A percentile compares a stretch with the other conserved stretches of the same genome.
Evolutionary conservation across 768 basidiomycete species (phyloP).

Genomic region (Coprinopsis marcescibilis): DNA sequence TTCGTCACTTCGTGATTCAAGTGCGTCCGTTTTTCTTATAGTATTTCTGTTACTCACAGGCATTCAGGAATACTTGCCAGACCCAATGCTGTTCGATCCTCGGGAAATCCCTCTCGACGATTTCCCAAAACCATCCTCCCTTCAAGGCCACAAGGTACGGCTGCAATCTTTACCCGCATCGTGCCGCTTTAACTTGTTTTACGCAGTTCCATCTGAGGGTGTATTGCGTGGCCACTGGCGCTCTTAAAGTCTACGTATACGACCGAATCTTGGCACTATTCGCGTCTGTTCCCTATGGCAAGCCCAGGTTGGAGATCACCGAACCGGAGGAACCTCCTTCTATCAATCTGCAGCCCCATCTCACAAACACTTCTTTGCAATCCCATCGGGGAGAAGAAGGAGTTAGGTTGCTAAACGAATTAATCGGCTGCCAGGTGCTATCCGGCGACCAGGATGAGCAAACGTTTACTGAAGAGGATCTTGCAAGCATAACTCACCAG

Average conservation of each 20-base stretch:
- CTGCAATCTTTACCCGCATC: background rate
- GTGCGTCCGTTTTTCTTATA: conserved; percentile 30
- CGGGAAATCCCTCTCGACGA: conserved; percentile 32
- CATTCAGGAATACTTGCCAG: conserved; percentile 74
- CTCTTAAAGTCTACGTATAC: conserved; percentile 75
- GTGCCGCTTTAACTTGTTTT: background rate
- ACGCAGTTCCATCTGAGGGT: conserved; percentile 87
- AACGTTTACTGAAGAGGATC: conserved; percentile 28
- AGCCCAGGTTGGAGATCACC: conserved; percentile 32
- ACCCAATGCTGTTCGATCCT: conserved; percentile 77
- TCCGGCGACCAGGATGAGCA: conserved; percentile 18
- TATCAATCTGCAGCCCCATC: conserved; percentile 63
- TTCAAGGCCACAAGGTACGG: conserved; percentile 55
- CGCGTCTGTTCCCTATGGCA: conserved; percentile 63
- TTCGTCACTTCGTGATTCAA: conserved; percentile 96
- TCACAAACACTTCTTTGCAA: conserved; percentile 93
- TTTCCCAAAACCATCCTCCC: conserved; percentile 14
- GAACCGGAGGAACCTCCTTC: conserved; percentile 18
- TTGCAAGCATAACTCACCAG: conserved; percentile 47
- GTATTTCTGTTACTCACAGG: conserved; percentile 2
- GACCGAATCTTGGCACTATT: conserved; percentile 84
- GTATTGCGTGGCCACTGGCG: conserved; percentile 77
- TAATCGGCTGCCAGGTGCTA: conserved; percentile 59
- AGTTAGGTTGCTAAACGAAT: conserved; percentile 77
- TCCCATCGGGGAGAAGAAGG: conserved; percentile 55